Conservation (phyloP, 805 yeast genomes). For the Ogataea haglerorum region DNA sequence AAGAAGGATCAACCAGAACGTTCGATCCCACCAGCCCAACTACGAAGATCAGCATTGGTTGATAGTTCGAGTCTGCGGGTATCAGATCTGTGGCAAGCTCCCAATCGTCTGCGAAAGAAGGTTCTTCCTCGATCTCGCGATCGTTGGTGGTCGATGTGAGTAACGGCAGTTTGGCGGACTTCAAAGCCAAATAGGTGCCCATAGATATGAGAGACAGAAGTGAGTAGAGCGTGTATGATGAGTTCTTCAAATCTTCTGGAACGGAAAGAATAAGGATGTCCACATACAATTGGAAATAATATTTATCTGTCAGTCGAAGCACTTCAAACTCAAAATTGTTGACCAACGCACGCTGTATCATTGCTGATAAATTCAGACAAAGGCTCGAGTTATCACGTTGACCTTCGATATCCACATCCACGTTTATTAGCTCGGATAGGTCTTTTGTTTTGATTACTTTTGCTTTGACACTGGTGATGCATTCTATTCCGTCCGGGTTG, state of each 20-base stretch:
- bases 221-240: conserved; percentile 69
- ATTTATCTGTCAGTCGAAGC: conserved; percentile 65
- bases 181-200: conserved; percentile 77
- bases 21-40: conserved; percentile 70
- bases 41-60: conserved; percentile 76
- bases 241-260: conserved; percentile 31
- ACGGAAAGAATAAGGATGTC: conserved; percentile 79
- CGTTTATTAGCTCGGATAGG: conserved; percentile 54
- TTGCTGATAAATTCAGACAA: conserved; percentile 59
- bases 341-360: conserved; percentile 51
- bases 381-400: conserved; percentile 74
- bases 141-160: conserved; percentile 66
- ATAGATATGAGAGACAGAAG: conserved; percentile 63
- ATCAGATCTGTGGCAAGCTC: conserved; percentile 50
- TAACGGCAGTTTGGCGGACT: conserved; percentile 71
- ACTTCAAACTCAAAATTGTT: conserved; percentile 50
- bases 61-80: conserved; percentile 37
- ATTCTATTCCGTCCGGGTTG: conserved; percentile 87
- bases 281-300: conserved; percentile 71
- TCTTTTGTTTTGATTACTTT: conserved; percentile 54
- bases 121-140: conserved; percentile 75
- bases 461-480: conserved; percentile 86
- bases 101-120: conserved; percentile 90
- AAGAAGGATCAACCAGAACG: conserved; percentile 77
- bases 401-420: conserved; percentile 81